Base-by-base conservation (phyloP, 1,284 basidiomycete species). In the Xanthoconium separans region DNA sequence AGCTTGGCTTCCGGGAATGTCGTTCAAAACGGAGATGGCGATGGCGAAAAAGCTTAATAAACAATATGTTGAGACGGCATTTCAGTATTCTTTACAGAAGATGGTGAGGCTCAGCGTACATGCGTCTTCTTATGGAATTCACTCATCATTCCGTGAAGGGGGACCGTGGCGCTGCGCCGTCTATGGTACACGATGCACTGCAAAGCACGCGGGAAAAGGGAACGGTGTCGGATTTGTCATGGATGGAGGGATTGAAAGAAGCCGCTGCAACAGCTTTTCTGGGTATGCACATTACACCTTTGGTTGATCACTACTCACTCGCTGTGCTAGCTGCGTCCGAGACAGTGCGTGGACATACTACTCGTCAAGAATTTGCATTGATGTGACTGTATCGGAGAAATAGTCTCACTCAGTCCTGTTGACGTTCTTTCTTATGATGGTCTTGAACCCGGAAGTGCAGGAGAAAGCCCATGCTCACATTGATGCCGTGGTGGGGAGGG, bases 1-100 rank as follows among this genome's bases (percentile, higher is more conserved):
- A 1, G 47, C 51, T 4, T 64, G 63, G 61, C 31, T 64, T 12
- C 65, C 65, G 3, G 64, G 59, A 1, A 57, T 68, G 54, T 48
- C 47, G 1, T 57, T 68, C 29, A 66, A 64, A 13, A 37, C 9
- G 9, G 18, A 55, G 7, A 56, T 65, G 46, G 47, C 24, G 1
- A 4, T 9, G 12, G 52, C 55, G 2, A 54, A 11, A 10, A 12
- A 46, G 16, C 43, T 55, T 12, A 15, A 53, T 18, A 30, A 1
- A 3, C 27, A 45, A 12, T 61, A 55, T 22, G 39, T 61, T 10
- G 58, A 65, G 43, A 51, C n/a, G 0, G 39, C 55, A 1, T 68
- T 65, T 24, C 16, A 65, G 10, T 40, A 54, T 29, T 54, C 62
- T 13, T 33, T 60, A 30, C 41, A 43, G 20, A 56, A n/a, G 42